Evolutionary conservation across 2,329 filamentous ascomycete species (phyloP), one percentile per base, ranked within the genome.

Genomic region (Cordyceps militaris): DNA sequence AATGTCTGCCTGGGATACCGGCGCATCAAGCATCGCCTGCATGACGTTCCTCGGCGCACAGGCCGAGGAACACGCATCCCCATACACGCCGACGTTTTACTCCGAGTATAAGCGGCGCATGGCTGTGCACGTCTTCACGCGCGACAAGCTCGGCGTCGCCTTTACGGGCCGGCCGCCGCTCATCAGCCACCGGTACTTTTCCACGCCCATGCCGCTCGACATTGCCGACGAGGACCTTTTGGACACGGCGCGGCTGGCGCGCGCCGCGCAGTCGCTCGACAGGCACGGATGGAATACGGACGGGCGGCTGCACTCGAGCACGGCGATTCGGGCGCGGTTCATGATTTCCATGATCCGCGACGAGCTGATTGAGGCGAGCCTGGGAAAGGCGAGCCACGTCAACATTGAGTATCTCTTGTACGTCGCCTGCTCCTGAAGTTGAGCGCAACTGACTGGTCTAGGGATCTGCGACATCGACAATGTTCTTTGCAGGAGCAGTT

Each of bases 321-420:
- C 80, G 0, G 73, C 75, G 57, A 63, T 71, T 0, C 71, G 81
- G n/a, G 74, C 78, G 0, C 75, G 76, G 44, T 72, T 73, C 1
- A 70, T 75, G 11, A 72, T 84, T 40, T 75, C 77, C 3, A 65
- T 72, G 1, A 73, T 85, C 7, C 73, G 79, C 2, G 82, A 86
- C 59, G 82, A 86, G 50, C 76, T 86, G 5, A 71, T 86, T 4
- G 79, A 84, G 60, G 72, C 85, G 23, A 80, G 81, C 0, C 68
- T 84, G 0, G 76, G 76, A 2, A 63, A 53, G 1, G 53, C 38
- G 0, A 57, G 59, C 8, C 58, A 61, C 1, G 46, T 58, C 0
- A 62, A 61, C 1, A 51, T 63, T 2, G 62, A 65, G 16, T 58
- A 56, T 11, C 38, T 69, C 1, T 47, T 61, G 67, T 69, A 49